Evolutionary conservation across 2,329 filamentous ascomycete genomes (phyloP).

Genomic region (Stachybotrys echinatus): DNA sequence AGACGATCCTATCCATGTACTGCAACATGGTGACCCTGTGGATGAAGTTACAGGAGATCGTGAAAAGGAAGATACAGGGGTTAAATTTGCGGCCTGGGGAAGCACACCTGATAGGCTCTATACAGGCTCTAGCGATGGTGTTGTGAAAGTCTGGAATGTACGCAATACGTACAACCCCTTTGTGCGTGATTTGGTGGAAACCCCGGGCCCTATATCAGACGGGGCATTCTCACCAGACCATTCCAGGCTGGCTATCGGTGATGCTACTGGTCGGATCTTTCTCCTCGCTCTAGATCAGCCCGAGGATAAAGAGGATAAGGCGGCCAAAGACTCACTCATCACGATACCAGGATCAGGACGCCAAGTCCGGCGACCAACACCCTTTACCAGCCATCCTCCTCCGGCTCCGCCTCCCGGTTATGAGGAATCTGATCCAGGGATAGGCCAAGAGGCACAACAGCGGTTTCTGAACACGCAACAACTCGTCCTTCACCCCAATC

Average conservation of each 20-base stretch:
- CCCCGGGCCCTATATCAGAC: conserved; percentile 50
- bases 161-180: conserved; percentile 37
- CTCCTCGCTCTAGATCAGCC: conserved; percentile 26
- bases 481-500: conserved; percentile 37
- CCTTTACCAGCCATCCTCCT: conserved; percentile 46
- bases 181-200: conserved; percentile 48
- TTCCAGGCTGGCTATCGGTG: conserved; percentile 51
- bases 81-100: conserved; percentile 61
- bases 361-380: conserved; percentile 37
- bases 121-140: conserved; percentile 58
- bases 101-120: conserved; percentile 52
- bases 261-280: conserved; percentile 56
- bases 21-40: conserved; percentile 44
- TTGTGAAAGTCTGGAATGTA: conserved; percentile 59
- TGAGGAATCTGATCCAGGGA: conserved; percentile 5
- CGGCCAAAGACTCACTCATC: neutral
- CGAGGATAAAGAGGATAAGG: neutral
- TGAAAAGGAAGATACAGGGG: conserved; percentile 53
- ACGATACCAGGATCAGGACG: conserved; percentile 28
- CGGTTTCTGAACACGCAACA: conserved; percentile 31
- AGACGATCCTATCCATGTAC: conserved; percentile 50
- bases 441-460: conserved; percentile 16
- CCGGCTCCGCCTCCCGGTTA: conserved; percentile 31
- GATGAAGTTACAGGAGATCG: conserved; percentile 37
- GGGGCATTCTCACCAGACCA: conserved; percentile 55